Base-by-base conservation (phyloP, 2,329 filamentous ascomycete species). In the Stemphylium beticola region DNA sequence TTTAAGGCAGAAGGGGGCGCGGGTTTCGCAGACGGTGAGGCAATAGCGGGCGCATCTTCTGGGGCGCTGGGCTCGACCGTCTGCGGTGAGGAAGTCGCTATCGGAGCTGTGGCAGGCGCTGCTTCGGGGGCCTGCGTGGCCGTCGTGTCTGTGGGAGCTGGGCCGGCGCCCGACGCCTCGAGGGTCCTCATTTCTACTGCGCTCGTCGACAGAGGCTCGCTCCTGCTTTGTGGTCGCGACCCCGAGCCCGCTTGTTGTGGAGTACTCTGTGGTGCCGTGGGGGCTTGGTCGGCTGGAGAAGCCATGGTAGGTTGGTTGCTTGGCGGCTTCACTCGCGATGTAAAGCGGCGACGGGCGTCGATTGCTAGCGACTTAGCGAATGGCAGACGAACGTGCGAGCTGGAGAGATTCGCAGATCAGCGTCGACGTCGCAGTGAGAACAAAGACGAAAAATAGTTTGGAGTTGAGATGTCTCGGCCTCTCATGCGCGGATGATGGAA, bases 131-230 rank as follows among this genome's bases (percentile, higher is more conserved):
- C 38, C 31, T 55, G 59, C 32, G 61, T 54, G n/a, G n/a, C n/a
- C 14, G 58, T 37, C 20, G 59, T 59, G 54, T 47, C 53, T 32
- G 63, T 52, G 7, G 64, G 37, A 11, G 62, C 43, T 14, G 65
- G 54, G 29, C 57, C 61, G 26, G 61, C 45, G 24, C 52, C 50
- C 24, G 71, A 49, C 17, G 70, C 53, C 36, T 60, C 61, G 9
- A 75, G 62, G 20, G 69, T 71, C 57, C 56, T 60, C 72, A 75
- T 73, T 56, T 75, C 73, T 33, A 75, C 68, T n/a, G 69, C 67
- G 46, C 64, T 71, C 15, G 69, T 57, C 7, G 68, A 62, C 10
- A 58, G 53, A 18, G 60, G 53, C 33, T 66, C 62, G 45, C 67
- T 64, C 24, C 55, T 60, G 40, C 62, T 67, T 33, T 60, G 55